Conservation (phyloP, 2,329 filamentous ascomycete genomes). For the Hypoxylon sp. region DNA sequence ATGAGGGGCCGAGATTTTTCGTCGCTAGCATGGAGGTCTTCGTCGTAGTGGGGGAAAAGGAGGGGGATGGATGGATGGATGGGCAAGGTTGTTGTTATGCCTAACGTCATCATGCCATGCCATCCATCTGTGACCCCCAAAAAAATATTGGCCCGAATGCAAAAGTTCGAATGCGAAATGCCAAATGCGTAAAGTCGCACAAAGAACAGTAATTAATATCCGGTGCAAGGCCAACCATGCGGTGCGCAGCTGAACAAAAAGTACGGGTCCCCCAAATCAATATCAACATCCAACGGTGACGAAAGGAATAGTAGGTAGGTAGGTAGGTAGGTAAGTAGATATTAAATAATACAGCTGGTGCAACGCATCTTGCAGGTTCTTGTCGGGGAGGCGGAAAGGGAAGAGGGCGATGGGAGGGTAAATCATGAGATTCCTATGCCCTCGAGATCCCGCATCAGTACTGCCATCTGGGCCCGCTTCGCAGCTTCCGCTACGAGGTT, state of each 20-base stretch:
- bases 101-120: slow-evolving; percentile 33
- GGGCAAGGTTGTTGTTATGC: not conserved
- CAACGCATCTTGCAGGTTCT: slow-evolving; percentile 8
- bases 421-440: slow-evolving; percentile 71
- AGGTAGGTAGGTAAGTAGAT: not conserved
- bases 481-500: slow-evolving; percentile 92
- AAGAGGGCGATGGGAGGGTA: not conserved
- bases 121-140: slow-evolving; percentile 23
- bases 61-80: not conserved
- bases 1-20: slow-evolving; percentile 2
- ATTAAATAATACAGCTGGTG: slow-evolving; percentile 8
- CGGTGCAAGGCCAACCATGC: not conserved
- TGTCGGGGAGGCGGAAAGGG: not conserved
- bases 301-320: slow-evolving; percentile 7
- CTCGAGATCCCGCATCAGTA: slow-evolving; percentile 89
- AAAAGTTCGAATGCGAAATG: slow-evolving; percentile 26
- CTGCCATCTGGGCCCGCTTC: slow-evolving; percentile 91
- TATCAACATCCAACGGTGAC: not conserved
- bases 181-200: slow-evolving; percentile 33
- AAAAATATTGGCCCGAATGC: slow-evolving; percentile 22
- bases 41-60: slow-evolving; percentile 24
- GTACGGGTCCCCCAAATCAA: not conserved
- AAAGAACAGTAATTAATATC: slow-evolving; percentile 16
- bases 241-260: not conserved
- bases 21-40: not conserved